Conservation (phyloP, 352 stramenopile species). For the Globisporangium alternatum region DNA sequence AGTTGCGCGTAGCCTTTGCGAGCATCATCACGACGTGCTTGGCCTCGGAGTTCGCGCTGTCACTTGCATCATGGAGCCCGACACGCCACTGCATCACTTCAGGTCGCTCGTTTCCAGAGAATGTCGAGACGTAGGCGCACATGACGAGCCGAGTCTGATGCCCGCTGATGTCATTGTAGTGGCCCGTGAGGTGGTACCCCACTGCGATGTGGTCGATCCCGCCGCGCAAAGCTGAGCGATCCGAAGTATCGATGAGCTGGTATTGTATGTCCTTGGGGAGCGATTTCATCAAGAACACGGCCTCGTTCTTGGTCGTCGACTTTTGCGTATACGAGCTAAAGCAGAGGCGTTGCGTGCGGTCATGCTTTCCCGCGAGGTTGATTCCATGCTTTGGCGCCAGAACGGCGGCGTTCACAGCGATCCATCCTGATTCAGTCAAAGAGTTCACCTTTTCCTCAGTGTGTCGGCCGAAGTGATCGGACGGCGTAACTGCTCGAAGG, state of each 20-base stretch:
- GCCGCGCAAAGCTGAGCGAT: constrained; percentile 24
- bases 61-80: constrained; percentile 5
- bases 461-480: constrained; percentile 16
- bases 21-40: constrained; percentile 55
- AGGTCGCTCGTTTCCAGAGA: constrained; percentile 9
- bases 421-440: constrained; percentile 27
- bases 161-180: constrained; percentile 44
- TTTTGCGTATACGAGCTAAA: constrained; percentile 56
- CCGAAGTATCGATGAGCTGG: constrained; percentile 21
- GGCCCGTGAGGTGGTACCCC: constrained; percentile 55
- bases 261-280: constrained; percentile 47
- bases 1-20: constrained; percentile 42
- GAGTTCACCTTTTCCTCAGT: constrained; percentile 30
- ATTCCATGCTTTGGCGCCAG: constrained; percentile 40
- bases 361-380: constrained; percentile 25
- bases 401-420: constrained; percentile 50
- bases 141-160: constrained; percentile 56
- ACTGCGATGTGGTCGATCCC: constrained; percentile 58
- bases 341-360: constrained; percentile 51
- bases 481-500: constrained; percentile 6
- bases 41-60: constrained; percentile 28
- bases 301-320: constrained; percentile 34
- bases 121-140: constrained; percentile 42
- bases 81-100: constrained; percentile 18
- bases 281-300: constrained; percentile 68